phyloP scores from a whole-genome alignment of 805 yeast genomes.

The Wickerhamomyces bisporus region DNA sequence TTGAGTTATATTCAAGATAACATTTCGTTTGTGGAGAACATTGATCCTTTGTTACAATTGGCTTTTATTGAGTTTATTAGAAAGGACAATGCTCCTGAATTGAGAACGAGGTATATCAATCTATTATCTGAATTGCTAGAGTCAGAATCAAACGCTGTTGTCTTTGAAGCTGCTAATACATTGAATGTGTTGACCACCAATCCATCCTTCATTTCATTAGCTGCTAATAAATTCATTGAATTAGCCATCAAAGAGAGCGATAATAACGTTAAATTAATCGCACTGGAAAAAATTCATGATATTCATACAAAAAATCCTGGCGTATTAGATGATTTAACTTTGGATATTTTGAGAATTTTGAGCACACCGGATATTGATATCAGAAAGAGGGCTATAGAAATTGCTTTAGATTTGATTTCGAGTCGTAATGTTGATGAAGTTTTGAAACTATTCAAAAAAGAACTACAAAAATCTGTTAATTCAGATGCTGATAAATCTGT shows the following conservation, averaged over 20 bases:
- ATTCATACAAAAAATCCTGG: conserved; percentile 76
- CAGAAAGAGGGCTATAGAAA: conserved; percentile 79
- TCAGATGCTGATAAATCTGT: conserved; percentile 70
- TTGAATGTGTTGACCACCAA: conserved; percentile 56
- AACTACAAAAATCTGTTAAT: conserved; percentile 67
- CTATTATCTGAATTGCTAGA: conserved; percentile 71
- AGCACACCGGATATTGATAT: conserved; percentile 90
- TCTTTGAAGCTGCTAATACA: conserved; percentile 88
- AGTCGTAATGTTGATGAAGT: conserved; percentile 92
- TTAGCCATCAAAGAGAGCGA: conserved; percentile 91
- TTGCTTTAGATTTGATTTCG: conserved; percentile 74
- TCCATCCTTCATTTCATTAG: conserved; percentile 63
- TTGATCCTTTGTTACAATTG: conserved; percentile 83
- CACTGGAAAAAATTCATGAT: conserved; percentile 78
- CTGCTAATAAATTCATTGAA: conserved; percentile 83
- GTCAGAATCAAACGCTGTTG: conserved; percentile 61
- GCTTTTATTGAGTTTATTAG: conserved; percentile 89
- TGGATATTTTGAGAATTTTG: conserved; percentile 82
- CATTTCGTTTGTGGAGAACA: conserved; percentile 48
- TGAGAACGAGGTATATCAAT: conserved; percentile 66
- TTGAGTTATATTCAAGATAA: conserved; percentile 74
- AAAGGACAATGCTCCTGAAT: conserved; percentile 62
- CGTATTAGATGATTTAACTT: conserved; percentile 70
- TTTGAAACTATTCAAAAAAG: conserved; percentile 86
- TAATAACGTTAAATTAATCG: conserved; percentile 89